These are phyloP conservation scores for Globisporangium iwayamae DNA, from an alignment of 352 stramenopile genomes.

Conservation along the genomic window DNA sequence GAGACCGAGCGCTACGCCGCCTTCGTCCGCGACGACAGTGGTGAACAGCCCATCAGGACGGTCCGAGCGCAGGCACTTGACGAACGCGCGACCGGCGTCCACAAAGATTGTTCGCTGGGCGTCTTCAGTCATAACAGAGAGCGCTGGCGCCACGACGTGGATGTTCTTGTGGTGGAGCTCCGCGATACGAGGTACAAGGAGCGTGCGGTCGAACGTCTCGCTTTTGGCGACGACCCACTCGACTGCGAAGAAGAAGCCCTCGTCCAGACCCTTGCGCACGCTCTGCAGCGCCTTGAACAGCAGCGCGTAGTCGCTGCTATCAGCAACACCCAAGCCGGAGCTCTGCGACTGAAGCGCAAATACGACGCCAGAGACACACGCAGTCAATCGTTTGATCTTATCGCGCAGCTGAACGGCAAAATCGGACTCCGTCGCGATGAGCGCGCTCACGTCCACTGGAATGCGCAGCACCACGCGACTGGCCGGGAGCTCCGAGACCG, in stretches of 20 bases:
- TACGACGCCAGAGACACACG: conserved; percentile 38
- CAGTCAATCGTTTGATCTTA: conserved; percentile 39
- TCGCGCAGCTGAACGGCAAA: conserved; percentile 16
- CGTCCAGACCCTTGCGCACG: conserved; percentile 40
- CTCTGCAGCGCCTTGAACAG: conserved; percentile 30
- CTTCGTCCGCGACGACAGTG: conserved; percentile 92
- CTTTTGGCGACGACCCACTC: conserved; percentile 29
- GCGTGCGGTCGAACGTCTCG: conserved; percentile 19
- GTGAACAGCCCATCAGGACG: conserved; percentile 89
- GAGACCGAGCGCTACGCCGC: conserved; percentile 86
- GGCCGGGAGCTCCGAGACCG: conserved; percentile 62
- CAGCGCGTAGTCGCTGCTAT: conserved; percentile 20
- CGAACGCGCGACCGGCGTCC: conserved; percentile 47
- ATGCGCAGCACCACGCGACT: conserved; percentile 61
- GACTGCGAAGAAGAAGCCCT: conserved; percentile 50
- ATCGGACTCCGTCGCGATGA: conserved; percentile 15
- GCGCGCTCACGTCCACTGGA: conserved; percentile 28
- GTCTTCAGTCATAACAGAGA: conserved; percentile 23
- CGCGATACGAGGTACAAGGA: conserved; percentile 43
- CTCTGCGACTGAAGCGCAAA: conserved; percentile 30
- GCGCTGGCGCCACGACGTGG: conserved; percentile 39
- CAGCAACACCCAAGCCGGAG: conserved; percentile 12
- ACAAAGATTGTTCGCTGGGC: conserved; percentile 23
- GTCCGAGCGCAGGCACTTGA: conserved; percentile 86
- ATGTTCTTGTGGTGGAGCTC: conserved; percentile 61